phyloP scores from a whole-genome alignment of 331 rosid species.

The Prunus yedoensis region DNA sequence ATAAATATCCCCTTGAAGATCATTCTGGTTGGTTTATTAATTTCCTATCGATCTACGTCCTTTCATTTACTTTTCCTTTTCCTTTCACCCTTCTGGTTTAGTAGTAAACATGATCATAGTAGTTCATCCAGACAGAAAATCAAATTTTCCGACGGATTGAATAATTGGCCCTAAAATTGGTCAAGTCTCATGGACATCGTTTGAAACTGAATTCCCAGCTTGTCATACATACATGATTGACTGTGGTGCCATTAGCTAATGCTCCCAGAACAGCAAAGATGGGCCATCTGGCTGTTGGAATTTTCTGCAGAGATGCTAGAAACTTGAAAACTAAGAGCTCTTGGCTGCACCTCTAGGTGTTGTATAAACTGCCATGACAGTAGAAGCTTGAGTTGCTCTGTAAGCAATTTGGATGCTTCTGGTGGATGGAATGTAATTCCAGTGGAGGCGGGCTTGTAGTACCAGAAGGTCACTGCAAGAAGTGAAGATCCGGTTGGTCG shows the following conservation, averaged over 20 bases:
- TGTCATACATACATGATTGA: conserved; percentile 30
- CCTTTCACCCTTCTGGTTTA: neutral
- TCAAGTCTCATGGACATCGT: conserved; percentile 18
- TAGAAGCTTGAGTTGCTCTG: conserved; percentile 19
- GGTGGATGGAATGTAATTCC: conserved; percentile 31
- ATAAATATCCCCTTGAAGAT: neutral
- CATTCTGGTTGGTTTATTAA: neutral
- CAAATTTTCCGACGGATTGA: conserved; percentile 13
- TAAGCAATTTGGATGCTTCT: conserved; percentile 16
- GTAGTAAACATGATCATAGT: neutral
- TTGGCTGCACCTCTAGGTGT: conserved; percentile 25
- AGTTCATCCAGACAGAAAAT: conserved; percentile 14
- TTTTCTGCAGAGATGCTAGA: conserved; percentile 25
- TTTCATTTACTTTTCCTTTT: neutral
- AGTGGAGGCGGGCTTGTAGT: conserved; percentile 22
- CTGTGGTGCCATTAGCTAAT: conserved; percentile 8
- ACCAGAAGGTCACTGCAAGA: conserved; percentile 25
- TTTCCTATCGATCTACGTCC: neutral
- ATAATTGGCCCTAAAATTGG: conserved; percentile 21
- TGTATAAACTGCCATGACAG: conserved; percentile 16
- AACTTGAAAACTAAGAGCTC: conserved; percentile 21
- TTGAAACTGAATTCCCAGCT: conserved; percentile 18
- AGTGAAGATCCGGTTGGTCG: neutral
- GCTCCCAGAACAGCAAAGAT: conserved; percentile 29
- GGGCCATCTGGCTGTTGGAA: conserved; percentile 19